Evolutionary conservation across 139 green algal genomes (phyloP), one percentile per base, ranked within the genome.

Genomic region (Chlorella sp.): DNA sequence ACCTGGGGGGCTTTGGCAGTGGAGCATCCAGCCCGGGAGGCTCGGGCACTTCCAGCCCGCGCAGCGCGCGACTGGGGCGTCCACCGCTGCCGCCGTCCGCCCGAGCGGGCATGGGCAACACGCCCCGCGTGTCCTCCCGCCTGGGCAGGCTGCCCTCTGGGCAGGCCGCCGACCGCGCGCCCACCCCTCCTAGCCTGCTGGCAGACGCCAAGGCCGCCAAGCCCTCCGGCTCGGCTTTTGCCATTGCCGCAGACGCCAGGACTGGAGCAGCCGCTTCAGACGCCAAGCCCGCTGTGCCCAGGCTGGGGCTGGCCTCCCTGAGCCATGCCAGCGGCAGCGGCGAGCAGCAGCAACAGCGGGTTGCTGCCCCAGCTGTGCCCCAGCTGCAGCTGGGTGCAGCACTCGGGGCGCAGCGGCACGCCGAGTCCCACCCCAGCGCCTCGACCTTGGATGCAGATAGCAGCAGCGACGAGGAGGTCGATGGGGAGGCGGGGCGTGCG

Each of bases 61-160:
- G 63, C n/a, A 82, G 76, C 60, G 72, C 76, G 1, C 66, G 67
- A 17, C 53, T 56, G 8, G 76, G 76, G 7, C 48, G 67, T n/a
- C 76, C 76, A 31, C 68, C 67, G 21, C 76, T 82, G 68, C 76
- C 76, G 48, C 67, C 67, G 5, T 76, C 76, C 21, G 76, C 67
- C 17, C 29, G 60, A 8, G 53, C 63, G 2, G 68, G 71, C 42
- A 61, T 63, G 42, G 72, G 60, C 2, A 38, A 53, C 38, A 78
- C 72, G 9, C 72, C 72, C 2, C 46, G 61, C 42, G 40, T 79
- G 7, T 65, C 76, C 15, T 62, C 66, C 60, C 63, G 72, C 45
- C 46, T 64, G n/a, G 72, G 72, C 7, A 55, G 14, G 14, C 14
- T 55, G 14, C 46, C 46, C 46, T 55, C 46, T 55, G n/a, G n/a